Conservation (phyloP, 768 basidiomycete genomes). For the Suillus weaverae region DNA sequence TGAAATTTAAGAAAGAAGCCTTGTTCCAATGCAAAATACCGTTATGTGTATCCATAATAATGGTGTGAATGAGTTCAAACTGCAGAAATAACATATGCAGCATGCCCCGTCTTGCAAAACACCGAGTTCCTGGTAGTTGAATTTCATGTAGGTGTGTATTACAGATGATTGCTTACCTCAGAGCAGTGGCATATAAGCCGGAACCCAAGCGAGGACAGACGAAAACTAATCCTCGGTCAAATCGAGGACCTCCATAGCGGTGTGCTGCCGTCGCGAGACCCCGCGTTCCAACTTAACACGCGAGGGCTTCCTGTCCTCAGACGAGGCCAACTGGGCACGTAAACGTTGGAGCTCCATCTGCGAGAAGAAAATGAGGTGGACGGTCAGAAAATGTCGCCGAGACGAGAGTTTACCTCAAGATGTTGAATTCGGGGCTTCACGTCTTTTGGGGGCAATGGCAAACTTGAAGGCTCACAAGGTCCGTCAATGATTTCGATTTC, state of each 20-base stretch:
- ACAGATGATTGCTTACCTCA: background rate
- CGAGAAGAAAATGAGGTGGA: background rate
- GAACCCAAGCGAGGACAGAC: background rate
- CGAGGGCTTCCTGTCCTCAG: slow-evolving; percentile 18
- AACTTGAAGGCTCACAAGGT: background rate
- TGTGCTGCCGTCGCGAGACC: background rate
- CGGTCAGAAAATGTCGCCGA: background rate
- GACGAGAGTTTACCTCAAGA: background rate
- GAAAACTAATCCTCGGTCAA: background rate
- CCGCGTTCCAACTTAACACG: slow-evolving; percentile 15
- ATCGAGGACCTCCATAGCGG: background rate
- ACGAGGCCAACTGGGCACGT: slow-evolving; percentile 8
- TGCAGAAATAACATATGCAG: background rate
- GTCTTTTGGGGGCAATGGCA: background rate
- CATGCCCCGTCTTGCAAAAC: background rate
- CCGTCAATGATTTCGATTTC: background rate
- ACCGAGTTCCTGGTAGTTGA: background rate
- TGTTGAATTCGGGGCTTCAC: background rate
- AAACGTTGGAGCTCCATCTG: slow-evolving; percentile 22
- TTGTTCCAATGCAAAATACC: background rate
- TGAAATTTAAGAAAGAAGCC: background rate
- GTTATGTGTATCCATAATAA: background rate
- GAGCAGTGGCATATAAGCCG: background rate
- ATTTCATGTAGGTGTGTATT: background rate
- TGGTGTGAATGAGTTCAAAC: background rate